These are phyloP conservation scores for Nakazawaea molendinolei DNA, from an alignment of 805 yeast genomes.

Conservation along the genomic window DNA sequence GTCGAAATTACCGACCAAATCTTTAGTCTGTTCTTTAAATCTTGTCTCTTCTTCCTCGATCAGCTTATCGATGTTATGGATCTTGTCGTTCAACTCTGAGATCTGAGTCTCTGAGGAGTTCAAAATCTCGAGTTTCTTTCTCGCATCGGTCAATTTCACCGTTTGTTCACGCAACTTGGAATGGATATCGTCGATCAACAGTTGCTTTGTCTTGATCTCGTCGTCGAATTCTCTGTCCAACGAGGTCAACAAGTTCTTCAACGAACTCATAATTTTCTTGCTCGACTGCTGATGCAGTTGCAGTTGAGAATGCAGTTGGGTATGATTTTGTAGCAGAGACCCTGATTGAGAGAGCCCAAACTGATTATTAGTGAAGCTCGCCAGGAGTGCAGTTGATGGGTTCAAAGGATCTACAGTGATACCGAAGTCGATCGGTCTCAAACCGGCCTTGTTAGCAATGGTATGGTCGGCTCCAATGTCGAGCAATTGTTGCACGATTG, in stretches of 20 bases:
- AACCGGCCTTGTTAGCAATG: slow-evolving; percentile 77
- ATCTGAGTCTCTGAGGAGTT: slow-evolving; percentile 36
- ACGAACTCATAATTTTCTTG: slow-evolving; percentile 40
- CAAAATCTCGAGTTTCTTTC: slow-evolving; percentile 46
- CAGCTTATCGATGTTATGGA: slow-evolving; percentile 54
- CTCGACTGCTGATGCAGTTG: slow-evolving; percentile 16
- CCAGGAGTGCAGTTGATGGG: slow-evolving; percentile 6
- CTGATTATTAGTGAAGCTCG: slow-evolving; percentile 4
- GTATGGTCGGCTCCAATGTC: slow-evolving; percentile 84
- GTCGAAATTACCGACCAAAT: slow-evolving; percentile 24
- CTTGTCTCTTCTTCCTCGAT: slow-evolving; percentile 55
- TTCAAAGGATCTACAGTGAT: slow-evolving; percentile 34
- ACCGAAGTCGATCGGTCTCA: slow-evolving; percentile 84
- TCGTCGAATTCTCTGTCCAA: slow-evolving; percentile 53
- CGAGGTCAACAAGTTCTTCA: slow-evolving; percentile 41
- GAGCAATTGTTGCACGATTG: slow-evolving; percentile 71
- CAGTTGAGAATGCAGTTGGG: background rate
- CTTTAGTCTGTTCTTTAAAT: slow-evolving; percentile 35
- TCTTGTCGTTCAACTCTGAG: slow-evolving; percentile 46
- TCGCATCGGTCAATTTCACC: slow-evolving; percentile 36
- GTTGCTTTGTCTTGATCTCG: slow-evolving; percentile 49
- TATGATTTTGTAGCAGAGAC: background rate
- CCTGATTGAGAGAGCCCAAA: slow-evolving; percentile 1
- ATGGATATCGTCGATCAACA: slow-evolving; percentile 45
- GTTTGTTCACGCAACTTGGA: slow-evolving; percentile 53